A percentile compares a stretch with the other conserved stretches of the same genome.
phyloP scores from a whole-genome alignment of 306 rosid genomes.

The Lathyrus tuberosus region DNA sequence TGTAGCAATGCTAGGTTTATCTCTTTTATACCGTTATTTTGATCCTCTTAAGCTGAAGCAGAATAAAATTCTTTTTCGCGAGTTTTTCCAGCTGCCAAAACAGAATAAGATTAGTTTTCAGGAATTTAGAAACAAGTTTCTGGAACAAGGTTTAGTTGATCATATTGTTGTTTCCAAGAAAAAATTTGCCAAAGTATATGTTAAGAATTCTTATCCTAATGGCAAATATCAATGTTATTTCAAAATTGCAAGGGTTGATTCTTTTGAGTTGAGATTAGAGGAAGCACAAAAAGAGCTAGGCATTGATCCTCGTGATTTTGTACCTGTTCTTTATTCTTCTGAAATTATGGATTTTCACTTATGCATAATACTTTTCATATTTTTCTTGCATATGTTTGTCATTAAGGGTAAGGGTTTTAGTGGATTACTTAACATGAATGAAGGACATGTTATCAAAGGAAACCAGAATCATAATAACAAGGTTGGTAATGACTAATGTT shows the following conservation, averaged over 20 bases:
- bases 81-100: too few species aligned
- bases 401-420: slow-evolving; percentile 66
- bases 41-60: too few species aligned
- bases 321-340: slow-evolving; percentile 80
- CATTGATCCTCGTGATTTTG: slow-evolving; percentile 74
- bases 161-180: slow-evolving; percentile 81
- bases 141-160: slow-evolving; percentile 89
- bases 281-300: slow-evolving; percentile 87
- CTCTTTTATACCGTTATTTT: too few species aligned
- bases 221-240: slow-evolving; percentile 75
- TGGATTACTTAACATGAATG: slow-evolving; percentile 86
- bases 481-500: slow-evolving; percentile 44
- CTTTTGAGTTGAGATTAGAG: slow-evolving; percentile 91
- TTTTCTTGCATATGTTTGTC: too few species aligned
- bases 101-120: slow-evolving; percentile 77
- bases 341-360: not conserved
- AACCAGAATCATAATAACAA: slow-evolving; percentile 84
- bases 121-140: slow-evolving; percentile 83
- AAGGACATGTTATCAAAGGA: slow-evolving; percentile 76
- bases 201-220: slow-evolving; percentile 40
- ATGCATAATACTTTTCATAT: too few species aligned
- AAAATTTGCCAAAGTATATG: slow-evolving; percentile 86
- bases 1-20: too few species aligned
- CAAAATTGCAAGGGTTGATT: slow-evolving; percentile 89
- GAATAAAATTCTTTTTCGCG: too few species aligned